These are phyloP conservation scores for Pythium sukuiense DNA, from an alignment of 352 stramenopile species.

Conservation along the genomic window DNA sequence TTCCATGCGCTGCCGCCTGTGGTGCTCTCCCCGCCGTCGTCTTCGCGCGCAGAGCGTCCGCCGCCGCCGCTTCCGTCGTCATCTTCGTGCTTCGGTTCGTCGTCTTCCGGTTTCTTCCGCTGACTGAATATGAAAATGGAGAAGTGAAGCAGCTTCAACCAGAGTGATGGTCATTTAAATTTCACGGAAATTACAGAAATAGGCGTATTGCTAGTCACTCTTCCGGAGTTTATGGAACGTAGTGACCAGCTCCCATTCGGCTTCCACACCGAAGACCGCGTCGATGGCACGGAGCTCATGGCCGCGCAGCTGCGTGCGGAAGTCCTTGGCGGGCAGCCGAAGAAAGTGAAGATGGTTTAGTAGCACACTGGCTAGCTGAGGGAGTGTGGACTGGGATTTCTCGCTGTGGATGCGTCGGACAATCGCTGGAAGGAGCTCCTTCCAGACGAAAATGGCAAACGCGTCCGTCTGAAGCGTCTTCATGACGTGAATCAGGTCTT, in stretches of 20 bases:
- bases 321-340: slow-evolving; percentile 49
- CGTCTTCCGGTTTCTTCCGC: neutral
- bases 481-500: slow-evolving; percentile 37
- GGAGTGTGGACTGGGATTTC: neutral
- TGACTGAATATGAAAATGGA: slow-evolving; percentile 3
- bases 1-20: neutral
- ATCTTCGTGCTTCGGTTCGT: slow-evolving; percentile 1
- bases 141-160: slow-evolving; percentile 3
- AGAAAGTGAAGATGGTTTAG: slow-evolving; percentile 33
- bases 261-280: slow-evolving; percentile 32
- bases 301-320: slow-evolving; percentile 51
- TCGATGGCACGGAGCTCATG: slow-evolving; percentile 46
- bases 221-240: slow-evolving; percentile 49
- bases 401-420: slow-evolving; percentile 20
- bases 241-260: slow-evolving; percentile 44
- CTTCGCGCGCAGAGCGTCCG: slow-evolving; percentile 5
- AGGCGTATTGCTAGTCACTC: neutral
- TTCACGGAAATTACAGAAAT: slow-evolving; percentile 3
- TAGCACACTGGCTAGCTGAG: slow-evolving; percentile 29
- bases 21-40: neutral
- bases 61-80: slow-evolving; percentile 1
- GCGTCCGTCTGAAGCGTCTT: slow-evolving; percentile 44
- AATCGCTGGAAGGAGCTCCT: slow-evolving; percentile 40
- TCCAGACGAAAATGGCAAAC: slow-evolving; percentile 52
- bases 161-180: slow-evolving; percentile 19